Evolutionary conservation across 1,284 basidiomycete genomes (phyloP), one percentile per base, ranked within the genome.

Genomic region (Earliella scabrosa): DNA sequence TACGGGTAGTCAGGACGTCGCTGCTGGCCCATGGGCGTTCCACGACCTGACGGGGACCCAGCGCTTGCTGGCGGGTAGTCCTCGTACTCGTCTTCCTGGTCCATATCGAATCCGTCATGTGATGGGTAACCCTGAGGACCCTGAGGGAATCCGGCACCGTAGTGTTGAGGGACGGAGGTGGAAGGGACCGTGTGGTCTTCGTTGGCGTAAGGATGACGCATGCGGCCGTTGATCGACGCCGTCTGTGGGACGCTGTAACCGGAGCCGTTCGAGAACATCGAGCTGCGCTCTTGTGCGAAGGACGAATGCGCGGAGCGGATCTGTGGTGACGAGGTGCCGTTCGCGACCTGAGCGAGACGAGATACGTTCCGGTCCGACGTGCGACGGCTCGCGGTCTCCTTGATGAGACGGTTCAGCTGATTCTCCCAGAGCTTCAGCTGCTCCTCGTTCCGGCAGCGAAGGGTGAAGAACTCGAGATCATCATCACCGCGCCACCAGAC

Each of bases 401-500:
- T 87, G 66, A 98, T 95, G 26, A 98, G 81, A 54, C 92, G 89
- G 71, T 89, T 93, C 64, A 99, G 90, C 59, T 90, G 87, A 18
- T 85, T 81, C 68, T 97, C 92, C 97, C 97, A 99, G 66, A 93
- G 90, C 54, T 86, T 86, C 68, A 98, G 85, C 69, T 96, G 93
- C 68, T 98, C 97, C 70, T 98, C 95, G 23, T 89, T 89, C 52
- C 93, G 86, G 73, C 97, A 98, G 51, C 93, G 90, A 57, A 99
- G 83, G 41, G 94, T 93, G 74, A 99, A 98, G 66, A 87, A 96
- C 71, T 99, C 97, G 45, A 92, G 75, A 63, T 94, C 92, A 63
- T 93, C 90, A 68, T 97, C 95, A 9, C 94, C 94, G 67, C 91
- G 87, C 95, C 95, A 97, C 83, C 89, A 95, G 2, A 97, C 92